phyloP scores from a whole-genome alignment of 495 filamentous ascomycete genomes.

The Mytilinidion resinicola region DNA sequence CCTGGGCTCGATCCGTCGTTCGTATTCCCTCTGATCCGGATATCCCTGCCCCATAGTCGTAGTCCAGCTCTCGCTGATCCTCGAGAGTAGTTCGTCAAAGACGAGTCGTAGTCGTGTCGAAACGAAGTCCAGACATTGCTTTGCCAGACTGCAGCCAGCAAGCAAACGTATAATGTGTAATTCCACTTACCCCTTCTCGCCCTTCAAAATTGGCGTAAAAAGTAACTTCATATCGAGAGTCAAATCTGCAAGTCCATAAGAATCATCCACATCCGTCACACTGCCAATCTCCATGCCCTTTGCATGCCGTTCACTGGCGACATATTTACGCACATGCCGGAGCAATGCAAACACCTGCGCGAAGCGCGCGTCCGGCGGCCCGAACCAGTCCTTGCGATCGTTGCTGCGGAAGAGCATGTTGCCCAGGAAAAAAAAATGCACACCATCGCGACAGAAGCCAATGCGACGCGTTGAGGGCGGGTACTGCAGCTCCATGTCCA shows the following conservation, averaged over 20 bases:
- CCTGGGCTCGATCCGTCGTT: too few relatives aligned
- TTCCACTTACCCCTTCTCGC: too few relatives aligned
- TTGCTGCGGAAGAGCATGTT: constrained; percentile 46
- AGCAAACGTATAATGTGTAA: too few relatives aligned
- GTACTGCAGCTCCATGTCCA: constrained; percentile 57
- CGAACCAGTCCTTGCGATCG: constrained; percentile 40
- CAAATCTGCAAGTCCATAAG: constrained; percentile 53
- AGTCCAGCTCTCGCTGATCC: too few relatives aligned
- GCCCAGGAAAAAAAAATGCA: constrained; percentile 61
- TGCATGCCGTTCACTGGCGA: constrained; percentile 45
- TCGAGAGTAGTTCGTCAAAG: too few relatives aligned
- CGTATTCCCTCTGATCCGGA: too few relatives aligned
- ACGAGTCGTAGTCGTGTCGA: too few relatives aligned
- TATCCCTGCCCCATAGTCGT: too few relatives aligned
- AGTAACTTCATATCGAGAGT: constrained; percentile 62
- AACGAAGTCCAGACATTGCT: too few relatives aligned
- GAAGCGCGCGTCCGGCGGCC: constrained; percentile 51
- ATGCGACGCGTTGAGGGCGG: constrained; percentile 46
- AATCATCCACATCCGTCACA: constrained; percentile 53
- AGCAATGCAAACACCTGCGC: constrained; percentile 51
- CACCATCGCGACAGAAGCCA: constrained; percentile 58
- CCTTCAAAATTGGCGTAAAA: constrained; percentile 36
- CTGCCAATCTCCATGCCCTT: constrained; percentile 52
- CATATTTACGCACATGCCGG: constrained; percentile 51
- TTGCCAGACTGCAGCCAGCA: too few relatives aligned